Evolutionary conservation across 176 grass and related monocot genomes (phyloP), one percentile per base, ranked within the genome.

Genomic region (Lolium perenne): DNA sequence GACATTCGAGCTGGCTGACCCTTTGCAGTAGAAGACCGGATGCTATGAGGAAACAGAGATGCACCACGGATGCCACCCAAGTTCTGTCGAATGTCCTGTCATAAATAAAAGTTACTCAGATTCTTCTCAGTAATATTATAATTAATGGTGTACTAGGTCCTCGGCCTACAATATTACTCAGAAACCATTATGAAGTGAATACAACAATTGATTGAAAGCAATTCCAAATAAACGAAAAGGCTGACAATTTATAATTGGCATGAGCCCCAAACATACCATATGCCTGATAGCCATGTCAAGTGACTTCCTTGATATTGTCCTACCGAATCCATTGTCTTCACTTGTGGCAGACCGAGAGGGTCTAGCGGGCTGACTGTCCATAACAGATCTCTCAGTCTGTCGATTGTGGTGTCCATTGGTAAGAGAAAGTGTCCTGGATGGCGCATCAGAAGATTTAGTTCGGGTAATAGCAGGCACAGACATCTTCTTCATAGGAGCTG

Each of bases 241-340:
- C 15, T 74, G 60, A 20, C 38, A 76, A 10, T 47, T 68, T 48
- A 9, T 61, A 60, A 82, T 70, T 90, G 81, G 85, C 47, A 60
- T 56, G 78, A 89, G 56, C 38, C 78, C 14, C 62, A 9, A 57
- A 69, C 89, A 82, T 99, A 99, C 97, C 94, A 99, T 99, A 72
- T 99, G 97, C 80, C 61, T 94, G 88, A 99, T 91, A 77, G 97
- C 97, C 97, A 99, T 93, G 73, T 99, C 97, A 78, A 99, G 92
- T 50, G 94, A 99, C 61, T 89, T 99, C 92, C 93, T 99, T 4
- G 97, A 99, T 77, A 99, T 97, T 49, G 92, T 99, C 88, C 94
- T 91, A 35, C 94, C 97, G 2, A 99, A 99, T 74, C 94, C 97
- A 89, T 87, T 87, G 61, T 99, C 92, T 48, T 91, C 63, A 53